These are phyloP conservation scores for Umbilicaria muhlenbergii DNA, from an alignment of 495 filamentous ascomycete species.

Conservation along the genomic window DNA sequence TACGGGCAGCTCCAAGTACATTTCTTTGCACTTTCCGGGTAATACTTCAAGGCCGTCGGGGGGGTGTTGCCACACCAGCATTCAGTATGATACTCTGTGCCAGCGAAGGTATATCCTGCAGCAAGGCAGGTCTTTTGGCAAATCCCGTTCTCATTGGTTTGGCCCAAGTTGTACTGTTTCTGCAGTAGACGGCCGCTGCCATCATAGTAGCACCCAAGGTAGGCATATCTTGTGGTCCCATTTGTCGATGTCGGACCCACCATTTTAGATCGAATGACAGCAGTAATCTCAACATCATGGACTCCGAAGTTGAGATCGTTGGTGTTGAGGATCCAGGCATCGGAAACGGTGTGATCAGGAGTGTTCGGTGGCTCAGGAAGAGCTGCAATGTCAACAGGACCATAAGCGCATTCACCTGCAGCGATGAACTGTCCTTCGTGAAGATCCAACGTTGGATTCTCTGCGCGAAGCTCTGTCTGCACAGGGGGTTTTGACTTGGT, in stretches of 20 bases:
- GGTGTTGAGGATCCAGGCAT: conserved; percentile 25
- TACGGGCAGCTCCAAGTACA: conserved; percentile 20
- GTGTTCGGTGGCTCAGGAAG: conserved; percentile 11
- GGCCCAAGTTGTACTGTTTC: conserved; percentile 12
- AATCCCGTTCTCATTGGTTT: conserved; percentile 21
- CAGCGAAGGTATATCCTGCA: conserved; percentile 27
- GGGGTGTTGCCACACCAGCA: conserved; percentile 29
- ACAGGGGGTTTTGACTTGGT: conserved; percentile 18
- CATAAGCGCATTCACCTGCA: conserved; percentile 14
- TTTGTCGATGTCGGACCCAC: conserved; percentile 16
- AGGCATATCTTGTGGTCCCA: conserved; percentile 13
- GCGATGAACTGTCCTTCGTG: conserved; percentile 14
- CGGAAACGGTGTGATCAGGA: conserved; percentile 4
- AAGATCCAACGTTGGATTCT: conserved; percentile 13
- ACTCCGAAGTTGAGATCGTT: conserved; percentile 24
- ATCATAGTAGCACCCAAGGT: conserved; percentile 22
- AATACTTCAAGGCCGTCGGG: conserved; percentile 9
- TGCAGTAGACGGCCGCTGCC: conserved; percentile 15
- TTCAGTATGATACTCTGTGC: conserved; percentile 32
- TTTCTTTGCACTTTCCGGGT: conserved; percentile 12
- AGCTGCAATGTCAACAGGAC: conserved; percentile 15
- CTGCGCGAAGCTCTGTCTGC: conserved; percentile 8
- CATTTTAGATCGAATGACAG: conserved; percentile 13
- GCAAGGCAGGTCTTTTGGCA: conserved; percentile 23
- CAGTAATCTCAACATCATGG: conserved; percentile 18